These are phyloP conservation scores for Epithele typhae DNA, from an alignment of 768 basidiomycete species.

Conservation along the genomic window DNA sequence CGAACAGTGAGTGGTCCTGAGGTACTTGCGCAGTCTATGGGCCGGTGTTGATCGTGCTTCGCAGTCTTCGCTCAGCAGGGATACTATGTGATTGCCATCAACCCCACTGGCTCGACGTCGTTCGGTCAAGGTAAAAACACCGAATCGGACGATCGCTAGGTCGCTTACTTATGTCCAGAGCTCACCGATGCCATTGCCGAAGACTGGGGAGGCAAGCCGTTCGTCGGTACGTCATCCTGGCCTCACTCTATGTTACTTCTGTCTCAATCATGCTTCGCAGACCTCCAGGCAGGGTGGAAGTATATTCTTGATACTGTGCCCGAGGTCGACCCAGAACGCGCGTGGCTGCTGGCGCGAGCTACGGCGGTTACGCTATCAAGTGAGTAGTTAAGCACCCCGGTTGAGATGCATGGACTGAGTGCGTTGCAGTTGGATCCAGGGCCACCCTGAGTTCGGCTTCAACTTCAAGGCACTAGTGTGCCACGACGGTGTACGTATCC, in stretches of 20 bases:
- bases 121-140: slow-evolving; percentile 67
- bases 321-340: slow-evolving; percentile 67
- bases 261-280: no score
- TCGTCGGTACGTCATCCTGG: slow-evolving; percentile 48
- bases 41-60: not conserved
- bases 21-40: not conserved
- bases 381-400: slow-evolving; percentile 27
- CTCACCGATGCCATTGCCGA: slow-evolving; percentile 76
- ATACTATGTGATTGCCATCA: slow-evolving; percentile 83
- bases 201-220: slow-evolving; percentile 87
- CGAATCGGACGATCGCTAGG: no score
- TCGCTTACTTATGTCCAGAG: slow-evolving; percentile 35
- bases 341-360: slow-evolving; percentile 42
- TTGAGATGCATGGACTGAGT: slow-evolving; percentile 1
- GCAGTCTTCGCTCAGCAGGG: slow-evolving; percentile 72
- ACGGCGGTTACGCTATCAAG: slow-evolving; percentile 80
- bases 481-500: slow-evolving; percentile 76
- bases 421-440: slow-evolving; percentile 81
- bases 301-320: slow-evolving; percentile 62
- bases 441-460: slow-evolving; percentile 84
- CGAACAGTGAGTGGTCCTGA: slow-evolving; percentile 47
- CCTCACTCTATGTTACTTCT: no score
- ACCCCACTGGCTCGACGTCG: slow-evolving; percentile 92
- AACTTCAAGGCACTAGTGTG: slow-evolving; percentile 88
- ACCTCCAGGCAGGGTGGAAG: slow-evolving; percentile 73